Conservation (phyloP, 2,329 filamentous ascomycete genomes). For the Dactylellina leptospora region DNA sequence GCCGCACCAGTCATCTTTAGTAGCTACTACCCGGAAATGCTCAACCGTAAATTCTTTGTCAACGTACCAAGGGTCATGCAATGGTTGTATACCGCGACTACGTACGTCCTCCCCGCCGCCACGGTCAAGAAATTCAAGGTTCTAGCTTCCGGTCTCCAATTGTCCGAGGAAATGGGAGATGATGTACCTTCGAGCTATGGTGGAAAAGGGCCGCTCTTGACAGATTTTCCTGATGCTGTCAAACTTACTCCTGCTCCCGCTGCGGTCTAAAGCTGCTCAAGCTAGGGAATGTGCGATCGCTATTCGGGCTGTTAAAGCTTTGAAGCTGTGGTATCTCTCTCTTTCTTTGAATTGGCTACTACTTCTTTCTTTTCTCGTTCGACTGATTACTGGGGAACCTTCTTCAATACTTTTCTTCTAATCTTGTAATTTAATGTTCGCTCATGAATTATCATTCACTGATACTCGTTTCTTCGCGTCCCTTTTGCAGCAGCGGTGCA, state of each 20-base stretch:
- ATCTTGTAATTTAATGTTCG: too few species aligned
- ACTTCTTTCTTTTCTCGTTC: too few species aligned
- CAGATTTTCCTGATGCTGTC: slow-evolving; percentile 58
- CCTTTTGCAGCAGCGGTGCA: too few species aligned
- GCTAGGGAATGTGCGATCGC: too few species aligned
- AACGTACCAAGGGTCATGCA: slow-evolving; percentile 93
- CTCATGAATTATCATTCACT: too few species aligned
- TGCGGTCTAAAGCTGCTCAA: slow-evolving; percentile 53
- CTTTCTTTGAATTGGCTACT: not conserved
- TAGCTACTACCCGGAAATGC: slow-evolving; percentile 85
- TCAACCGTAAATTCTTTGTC: slow-evolving; percentile 93
- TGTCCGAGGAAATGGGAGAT: slow-evolving; percentile 73
- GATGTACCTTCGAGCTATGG: slow-evolving; percentile 80
- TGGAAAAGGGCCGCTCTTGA: slow-evolving; percentile 70
- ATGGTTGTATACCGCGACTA: slow-evolving; percentile 80
- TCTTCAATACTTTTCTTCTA: too few species aligned
- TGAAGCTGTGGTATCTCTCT: too few species aligned
- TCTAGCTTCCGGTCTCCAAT: slow-evolving; percentile 74
- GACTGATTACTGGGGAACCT: too few species aligned
- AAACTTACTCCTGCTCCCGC: slow-evolving; percentile 52
- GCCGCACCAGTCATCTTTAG: slow-evolving; percentile 84
- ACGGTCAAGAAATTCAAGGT: slow-evolving; percentile 83
- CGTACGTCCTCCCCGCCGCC: slow-evolving; percentile 76
- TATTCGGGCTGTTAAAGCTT: too few species aligned
- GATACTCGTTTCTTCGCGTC: too few species aligned